Evolutionary conservation across 805 yeast species (phyloP), one percentile per base, ranked within the genome.

Genomic region (Metschnikowia colocasiae): DNA sequence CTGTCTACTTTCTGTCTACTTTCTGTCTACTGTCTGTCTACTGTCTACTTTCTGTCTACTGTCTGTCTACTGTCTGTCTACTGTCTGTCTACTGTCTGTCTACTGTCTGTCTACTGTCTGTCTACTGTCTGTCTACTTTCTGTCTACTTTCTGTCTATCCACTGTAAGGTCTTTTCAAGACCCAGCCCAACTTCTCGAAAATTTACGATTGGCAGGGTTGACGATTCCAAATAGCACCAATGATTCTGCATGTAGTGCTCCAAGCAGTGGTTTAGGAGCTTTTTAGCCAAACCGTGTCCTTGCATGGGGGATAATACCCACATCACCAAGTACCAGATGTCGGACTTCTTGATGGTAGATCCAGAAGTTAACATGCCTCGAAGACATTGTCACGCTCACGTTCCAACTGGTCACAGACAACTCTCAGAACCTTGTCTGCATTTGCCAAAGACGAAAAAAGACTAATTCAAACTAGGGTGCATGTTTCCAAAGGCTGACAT

Each of bases 281-380:
- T 64, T 58, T 79, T 69, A 30, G 82, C 82, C 54, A 78, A 69
- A 19, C 84, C 83, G 56, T 76, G 77, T 45, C 85, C 85, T 58
- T 81, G 68, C 65, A 81, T 81, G 34, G 71, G 83, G 82, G 37
- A 77, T 65, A 20, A 81, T 79, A 35, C 84, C 84, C 45, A 81
- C 68, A 59, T 81, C 84, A 39, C 76, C 51, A 81, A 67, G 59
- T 81, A 81, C 84, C 85, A 81, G 44, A 79, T 62, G 38, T 62
- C 63, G 40, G 60, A 63, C 15, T 67, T 65, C 43, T 63, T 60
- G 52, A 67, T 57, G 4, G 69, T 69, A 20, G 73, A 71, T 33
- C 51, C 52, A 9, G 51, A 19, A 6, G 54, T 40, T 32, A 54
- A 31, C 59, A 55, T 54, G 25, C 36, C 19, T 46, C 45, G 43